Evolutionary conservation across 257 asterid species (phyloP).

Genomic region (Plantago major): DNA sequence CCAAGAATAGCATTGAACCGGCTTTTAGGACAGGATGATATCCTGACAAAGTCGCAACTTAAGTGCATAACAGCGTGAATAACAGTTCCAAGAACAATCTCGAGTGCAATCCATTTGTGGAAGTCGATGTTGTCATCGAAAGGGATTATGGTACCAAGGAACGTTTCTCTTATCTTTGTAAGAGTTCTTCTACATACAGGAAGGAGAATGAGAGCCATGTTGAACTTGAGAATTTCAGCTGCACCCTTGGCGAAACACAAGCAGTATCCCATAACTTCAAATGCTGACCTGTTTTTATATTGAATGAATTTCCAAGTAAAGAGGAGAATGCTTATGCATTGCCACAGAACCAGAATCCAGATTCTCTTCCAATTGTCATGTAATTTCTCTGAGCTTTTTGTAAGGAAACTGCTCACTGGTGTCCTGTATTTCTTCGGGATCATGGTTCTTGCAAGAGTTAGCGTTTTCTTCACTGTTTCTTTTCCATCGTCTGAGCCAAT

Average conservation of each 20-base stretch:
- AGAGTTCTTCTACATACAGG: conserved; percentile 84
- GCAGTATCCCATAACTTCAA: conserved; percentile 72
- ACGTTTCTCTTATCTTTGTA: conserved; percentile 63
- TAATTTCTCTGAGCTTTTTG: conserved; percentile 38
- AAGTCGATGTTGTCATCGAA: conserved; percentile 84
- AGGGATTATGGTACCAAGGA: conserved; percentile 57
- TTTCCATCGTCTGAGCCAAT: conserved; percentile 37
- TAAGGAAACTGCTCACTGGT: conserved; percentile 56
- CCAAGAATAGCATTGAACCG: conserved; percentile 48
- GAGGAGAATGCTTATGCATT: conserved; percentile 37
- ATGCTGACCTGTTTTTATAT: conserved; percentile 37
- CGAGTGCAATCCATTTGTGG: conserved; percentile 69
- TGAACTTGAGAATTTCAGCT: conserved; percentile 72
- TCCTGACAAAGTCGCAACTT: conserved; percentile 56
- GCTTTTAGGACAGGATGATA: conserved; percentile 48
- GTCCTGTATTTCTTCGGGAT: conserved; percentile 70
- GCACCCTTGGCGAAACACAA: conserved; percentile 72
- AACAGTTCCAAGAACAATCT: conserved; percentile 33
- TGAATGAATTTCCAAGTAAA: conserved; percentile 59
- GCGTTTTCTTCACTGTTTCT: conserved; percentile 27
- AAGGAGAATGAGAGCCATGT: conserved; percentile 79
- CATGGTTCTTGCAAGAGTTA: conserved; percentile 76
- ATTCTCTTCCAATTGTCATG: conserved; percentile 71
- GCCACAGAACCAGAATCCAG: conserved; percentile 53
- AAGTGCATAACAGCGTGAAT: conserved; percentile 47